These are phyloP conservation scores for Podospora conica DNA, from an alignment of 495 filamentous ascomycete species.

Conservation along the genomic window DNA sequence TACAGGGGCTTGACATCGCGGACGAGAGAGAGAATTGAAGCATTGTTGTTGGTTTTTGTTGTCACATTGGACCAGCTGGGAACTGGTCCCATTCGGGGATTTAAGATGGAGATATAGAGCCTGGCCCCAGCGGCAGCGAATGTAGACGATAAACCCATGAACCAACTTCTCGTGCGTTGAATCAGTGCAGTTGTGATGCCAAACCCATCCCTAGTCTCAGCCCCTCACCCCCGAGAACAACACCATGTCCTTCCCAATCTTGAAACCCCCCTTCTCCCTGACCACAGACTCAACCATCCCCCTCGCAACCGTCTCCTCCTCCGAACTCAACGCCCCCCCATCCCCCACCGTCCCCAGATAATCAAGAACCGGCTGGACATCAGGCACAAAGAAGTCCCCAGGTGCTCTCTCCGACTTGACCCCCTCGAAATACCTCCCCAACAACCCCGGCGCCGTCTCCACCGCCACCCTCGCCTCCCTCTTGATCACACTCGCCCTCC, in stretches of 20 bases:
- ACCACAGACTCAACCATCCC: neutral
- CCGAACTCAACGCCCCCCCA: neutral
- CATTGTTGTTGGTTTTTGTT: too few species aligned
- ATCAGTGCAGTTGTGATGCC: too few species aligned
- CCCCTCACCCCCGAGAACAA: neutral
- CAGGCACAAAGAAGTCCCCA: conserved; percentile 2
- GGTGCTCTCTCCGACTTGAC: neutral
- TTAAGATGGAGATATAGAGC: too few species aligned
- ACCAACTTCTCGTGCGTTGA: too few species aligned
- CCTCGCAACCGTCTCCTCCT: neutral
- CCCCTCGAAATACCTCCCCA: neutral
- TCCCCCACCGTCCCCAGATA: conserved; percentile 6
- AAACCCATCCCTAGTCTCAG: too few species aligned
- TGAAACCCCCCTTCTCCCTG: neutral
- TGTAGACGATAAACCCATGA: too few species aligned
- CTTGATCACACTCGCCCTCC: conserved; percentile 1
- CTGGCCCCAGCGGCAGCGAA: too few species aligned
- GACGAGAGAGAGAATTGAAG: too few species aligned
- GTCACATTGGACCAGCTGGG: too few species aligned
- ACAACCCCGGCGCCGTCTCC: neutral
- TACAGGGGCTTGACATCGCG: too few species aligned
- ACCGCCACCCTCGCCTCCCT: conserved; percentile 3
- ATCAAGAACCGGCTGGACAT: conserved; percentile 5
- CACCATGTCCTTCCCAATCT: neutral
- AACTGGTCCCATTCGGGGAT: too few species aligned